Evolutionary conservation across 352 stramenopile species (phyloP).

Genomic region (Phytophthora lateralis): DNA sequence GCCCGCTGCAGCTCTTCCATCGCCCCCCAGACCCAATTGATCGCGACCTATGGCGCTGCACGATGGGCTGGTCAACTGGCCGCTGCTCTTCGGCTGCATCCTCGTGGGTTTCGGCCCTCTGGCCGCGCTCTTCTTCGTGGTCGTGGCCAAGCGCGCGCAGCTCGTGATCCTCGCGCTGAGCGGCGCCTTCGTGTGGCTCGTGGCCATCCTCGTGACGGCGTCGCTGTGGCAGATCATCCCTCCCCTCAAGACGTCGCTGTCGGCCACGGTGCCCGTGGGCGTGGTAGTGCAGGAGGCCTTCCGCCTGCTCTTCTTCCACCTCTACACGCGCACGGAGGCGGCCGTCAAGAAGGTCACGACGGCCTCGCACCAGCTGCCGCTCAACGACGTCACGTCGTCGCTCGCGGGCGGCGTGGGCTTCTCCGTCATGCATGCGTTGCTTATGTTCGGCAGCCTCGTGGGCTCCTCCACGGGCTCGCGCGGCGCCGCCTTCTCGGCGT

Average conservation of each 20-base stretch:
- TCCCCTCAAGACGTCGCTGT: slow-evolving; percentile 71
- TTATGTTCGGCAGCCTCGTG: slow-evolving; percentile 86
- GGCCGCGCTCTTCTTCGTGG: slow-evolving; percentile 77
- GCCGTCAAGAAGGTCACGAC: slow-evolving; percentile 82
- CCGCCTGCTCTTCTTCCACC: slow-evolving; percentile 71
- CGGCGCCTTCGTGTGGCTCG: slow-evolving; percentile 82
- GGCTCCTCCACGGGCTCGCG: slow-evolving; percentile 68
- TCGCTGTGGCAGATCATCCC: slow-evolving; percentile 81
- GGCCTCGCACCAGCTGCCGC: slow-evolving; percentile 74
- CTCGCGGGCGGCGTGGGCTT: slow-evolving; percentile 83
- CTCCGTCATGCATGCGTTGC: slow-evolving; percentile 81
- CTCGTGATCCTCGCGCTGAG: slow-evolving; percentile 84
- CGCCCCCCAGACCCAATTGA: neutral
- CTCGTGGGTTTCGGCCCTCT: slow-evolving; percentile 79
- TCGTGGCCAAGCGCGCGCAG: slow-evolving; percentile 82
- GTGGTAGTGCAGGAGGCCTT: slow-evolving; percentile 79
- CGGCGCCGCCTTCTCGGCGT: slow-evolving; percentile 74
- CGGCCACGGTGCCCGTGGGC: slow-evolving; percentile 71
- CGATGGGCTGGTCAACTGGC: slow-evolving; percentile 81
- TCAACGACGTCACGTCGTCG: slow-evolving; percentile 86
- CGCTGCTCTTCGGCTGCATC: slow-evolving; percentile 85
- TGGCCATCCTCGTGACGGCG: slow-evolving; percentile 78
- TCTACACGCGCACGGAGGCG: slow-evolving; percentile 78
- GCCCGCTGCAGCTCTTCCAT: neutral
- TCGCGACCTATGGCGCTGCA: slow-evolving; percentile 62